Base-by-base conservation (phyloP, 148 eudicot species). In the Diospyros kaki region DNA sequence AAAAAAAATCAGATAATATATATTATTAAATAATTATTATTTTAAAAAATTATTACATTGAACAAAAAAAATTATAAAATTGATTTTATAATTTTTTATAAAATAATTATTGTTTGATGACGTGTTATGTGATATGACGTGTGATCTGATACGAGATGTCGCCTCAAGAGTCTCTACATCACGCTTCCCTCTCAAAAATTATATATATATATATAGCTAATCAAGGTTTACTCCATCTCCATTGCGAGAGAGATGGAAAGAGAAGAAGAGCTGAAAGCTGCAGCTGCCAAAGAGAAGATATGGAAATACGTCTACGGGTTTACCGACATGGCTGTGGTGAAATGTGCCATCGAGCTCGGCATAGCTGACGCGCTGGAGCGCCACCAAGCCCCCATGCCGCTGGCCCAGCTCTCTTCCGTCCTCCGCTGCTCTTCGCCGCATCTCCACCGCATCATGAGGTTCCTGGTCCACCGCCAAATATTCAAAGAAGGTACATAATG, bases 321-420 rank as follows among this genome's bases (percentile, higher is more conserved):
- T 73, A 74, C 81, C 1, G 87, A 82, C 41, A 80, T 86, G 84
- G 92, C 91, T 28, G 85, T 81, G 0, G 83, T 87, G 13, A 88
- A 84, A 77, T 91, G 96, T 75, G 92, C 84, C 41, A 81, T 91
- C 40, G 89, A 88, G 75, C 88, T 91, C 2, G 87, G 89, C 1
- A 83, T 91, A 72, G 74, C 91, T 18, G 89, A 91, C 58, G 80
- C 71, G 46, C 59, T 91, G 1, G 91, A 83, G 65, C 66, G 62
- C 60, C 83, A 84, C 7, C 83, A 80, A 4, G 82, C 81, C 9
- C 78, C 97, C 12, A 83, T 84, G 82, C 62, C 84, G 55, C 81
- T 87, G 3, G 2, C 81, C 0, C 87, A 89, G 2, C 81, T 91
- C 10, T 79, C 93, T 4, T 76, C 89, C 9, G 28, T 82, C 55